Percentiles rank a stretch among this genome's conserved stretches.
Conservation (phyloP, 2,329 filamentous ascomycete genomes). For the Aspergillus transmontanensis region DNA sequence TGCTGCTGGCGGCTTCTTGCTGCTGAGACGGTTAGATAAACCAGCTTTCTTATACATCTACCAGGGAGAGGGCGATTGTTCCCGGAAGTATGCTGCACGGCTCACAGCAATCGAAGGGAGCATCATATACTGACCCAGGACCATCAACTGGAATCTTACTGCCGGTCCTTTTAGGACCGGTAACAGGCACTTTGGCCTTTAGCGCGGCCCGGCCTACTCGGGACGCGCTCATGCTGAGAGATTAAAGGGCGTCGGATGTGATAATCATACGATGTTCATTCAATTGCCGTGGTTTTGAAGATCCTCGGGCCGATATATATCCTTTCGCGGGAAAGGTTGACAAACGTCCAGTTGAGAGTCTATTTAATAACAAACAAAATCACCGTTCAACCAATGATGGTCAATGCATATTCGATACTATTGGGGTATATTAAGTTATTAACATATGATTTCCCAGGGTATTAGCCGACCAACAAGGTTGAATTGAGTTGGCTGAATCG, state of each 20-base stretch:
- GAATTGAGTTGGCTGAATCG: neutral
- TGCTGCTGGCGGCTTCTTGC: constrained; percentile 16
- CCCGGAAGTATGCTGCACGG: neutral
- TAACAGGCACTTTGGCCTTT: constrained; percentile 25
- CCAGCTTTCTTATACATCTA: neutral
- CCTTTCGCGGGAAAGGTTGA: neutral
- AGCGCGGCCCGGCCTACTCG: constrained; percentile 25
- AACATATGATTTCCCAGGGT: neutral
- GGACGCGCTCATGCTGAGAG: constrained; percentile 29
- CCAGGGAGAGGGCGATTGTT: neutral
- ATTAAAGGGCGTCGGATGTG: neutral
- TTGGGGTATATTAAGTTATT: neutral
- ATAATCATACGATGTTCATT: neutral
- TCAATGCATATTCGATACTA: neutral
- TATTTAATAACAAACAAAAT: neutral
- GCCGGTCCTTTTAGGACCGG: constrained; percentile 19
- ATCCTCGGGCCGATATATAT: constrained; percentile 5
- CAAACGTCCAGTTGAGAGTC: neutral
- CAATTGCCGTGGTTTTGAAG: neutral
- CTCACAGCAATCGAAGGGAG: neutral
- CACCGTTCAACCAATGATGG: neutral
- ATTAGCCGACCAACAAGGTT: neutral
- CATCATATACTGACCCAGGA: constrained; percentile 23
- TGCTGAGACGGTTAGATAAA: constrained; percentile 11
- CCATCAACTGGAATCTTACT: constrained; percentile 14